Evolutionary conservation across 2,329 filamentous ascomycete genomes (phyloP).

Genomic region (Colletotrichum sp.): DNA sequence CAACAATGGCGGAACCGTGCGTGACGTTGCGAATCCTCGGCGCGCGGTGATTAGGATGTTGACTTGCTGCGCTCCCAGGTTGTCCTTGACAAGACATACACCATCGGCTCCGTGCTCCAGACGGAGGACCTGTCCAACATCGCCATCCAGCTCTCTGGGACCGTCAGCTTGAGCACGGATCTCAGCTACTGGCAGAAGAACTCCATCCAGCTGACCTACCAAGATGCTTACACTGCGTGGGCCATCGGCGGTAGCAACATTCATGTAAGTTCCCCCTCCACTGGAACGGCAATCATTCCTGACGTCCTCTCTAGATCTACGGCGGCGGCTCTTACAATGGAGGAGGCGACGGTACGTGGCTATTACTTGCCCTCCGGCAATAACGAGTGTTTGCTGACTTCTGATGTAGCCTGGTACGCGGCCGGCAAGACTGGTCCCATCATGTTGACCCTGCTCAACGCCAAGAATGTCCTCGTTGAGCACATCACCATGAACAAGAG

Average conservation of each 20-base stretch:
- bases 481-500: conserved; percentile 57
- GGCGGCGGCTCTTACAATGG: conserved; percentile 52
- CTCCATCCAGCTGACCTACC: conserved; percentile 68
- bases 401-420: conserved; percentile 44
- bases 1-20: conserved; percentile 63
- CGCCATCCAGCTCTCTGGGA: conserved; percentile 62
- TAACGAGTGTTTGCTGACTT: no score
- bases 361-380: no score
- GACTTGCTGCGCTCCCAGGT: conserved; percentile 28
- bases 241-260: conserved; percentile 41
- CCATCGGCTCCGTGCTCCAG: conserved; percentile 67
- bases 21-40: accelerated
- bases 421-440: conserved; percentile 5
- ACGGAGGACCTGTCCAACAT: conserved; percentile 67
- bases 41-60: not conserved
- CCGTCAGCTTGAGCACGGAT: conserved; percentile 69
- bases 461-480: conserved; percentile 70
- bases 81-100: conserved; percentile 63
- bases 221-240: conserved; percentile 59
- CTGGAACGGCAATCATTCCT: not conserved
- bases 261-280: conserved; percentile 35
- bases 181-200: conserved; percentile 72
- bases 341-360: conserved; percentile 65
- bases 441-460: conserved; percentile 60
- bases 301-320: conserved; percentile 48